Percentiles rank a stretch among this genome's conserved stretches.
Conservation (phyloP, 805 yeast species). For the Saccharomycopsis malanga region DNA sequence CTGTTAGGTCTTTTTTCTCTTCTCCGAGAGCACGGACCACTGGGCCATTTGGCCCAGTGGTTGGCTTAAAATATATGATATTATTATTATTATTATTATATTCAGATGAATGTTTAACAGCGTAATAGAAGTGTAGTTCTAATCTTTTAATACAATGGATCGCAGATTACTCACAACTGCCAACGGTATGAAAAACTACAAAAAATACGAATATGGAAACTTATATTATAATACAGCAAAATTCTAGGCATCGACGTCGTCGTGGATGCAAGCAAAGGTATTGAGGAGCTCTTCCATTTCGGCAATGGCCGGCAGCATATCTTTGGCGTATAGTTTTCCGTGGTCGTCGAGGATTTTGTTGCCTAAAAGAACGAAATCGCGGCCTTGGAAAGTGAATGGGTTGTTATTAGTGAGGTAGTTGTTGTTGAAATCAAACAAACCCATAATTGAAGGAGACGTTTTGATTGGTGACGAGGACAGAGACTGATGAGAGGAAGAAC, state of each 20-base stretch:
- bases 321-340: conserved; percentile 6
- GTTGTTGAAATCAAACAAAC: conserved; percentile 13
- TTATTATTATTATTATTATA: too few species aligned
- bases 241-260: conserved; percentile 10
- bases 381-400: conserved; percentile 16
- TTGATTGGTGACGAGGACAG: conserved; percentile 9
- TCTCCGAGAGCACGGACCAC: too few species aligned
- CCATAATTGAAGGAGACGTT: conserved; percentile 6
- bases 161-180: too few species aligned
- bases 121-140: too few species aligned
- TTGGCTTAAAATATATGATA: too few species aligned
- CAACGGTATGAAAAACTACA: too few species aligned
- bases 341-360: conserved; percentile 12
- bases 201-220: too few species aligned
- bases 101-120: too few species aligned
- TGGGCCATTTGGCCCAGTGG: too few species aligned
- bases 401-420: conserved; percentile 11
- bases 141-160: too few species aligned
- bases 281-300: conserved; percentile 9
- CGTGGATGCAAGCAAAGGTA: conserved; percentile 5
- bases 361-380: conserved; percentile 9
- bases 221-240: too few species aligned
- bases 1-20: too few species aligned
- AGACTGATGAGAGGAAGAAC: background rate
- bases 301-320: background rate